phyloP scores from a whole-genome alignment of 2,329 filamentous ascomycete genomes.

The Aureobasidium leucospermi region DNA sequence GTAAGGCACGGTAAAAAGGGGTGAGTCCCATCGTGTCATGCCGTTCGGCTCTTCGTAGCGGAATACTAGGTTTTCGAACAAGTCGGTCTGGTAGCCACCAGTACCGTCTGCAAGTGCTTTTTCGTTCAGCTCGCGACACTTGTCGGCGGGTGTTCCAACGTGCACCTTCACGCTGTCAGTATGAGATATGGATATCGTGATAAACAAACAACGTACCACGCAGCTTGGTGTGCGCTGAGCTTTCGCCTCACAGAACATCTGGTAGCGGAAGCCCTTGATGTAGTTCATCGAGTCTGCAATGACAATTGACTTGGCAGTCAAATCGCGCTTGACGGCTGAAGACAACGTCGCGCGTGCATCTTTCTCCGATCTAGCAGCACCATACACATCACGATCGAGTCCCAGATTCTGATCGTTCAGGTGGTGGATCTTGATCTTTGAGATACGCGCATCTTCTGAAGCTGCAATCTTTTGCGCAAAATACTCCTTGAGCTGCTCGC shows the following conservation, averaged over 20 bases:
- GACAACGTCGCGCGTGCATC: constrained; percentile 70
- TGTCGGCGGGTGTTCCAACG: constrained; percentile 49
- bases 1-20: constrained; percentile 71
- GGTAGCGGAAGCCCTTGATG: constrained; percentile 85
- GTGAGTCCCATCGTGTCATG: constrained; percentile 78
- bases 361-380: constrained; percentile 72
- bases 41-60: constrained; percentile 81
- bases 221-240: constrained; percentile 68
- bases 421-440: constrained; percentile 59
- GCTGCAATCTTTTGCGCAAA: constrained; percentile 51
- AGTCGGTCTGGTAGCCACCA: constrained; percentile 48
- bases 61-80: constrained; percentile 74
- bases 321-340: constrained; percentile 68
- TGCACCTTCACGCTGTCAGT: constrained; percentile 44
- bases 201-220: constrained; percentile 45
- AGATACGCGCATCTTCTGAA: constrained; percentile 39
- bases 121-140: constrained; percentile 56
- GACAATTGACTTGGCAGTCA: constrained; percentile 67
- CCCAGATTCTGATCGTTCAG: constrained; percentile 66
- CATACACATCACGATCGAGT: constrained; percentile 64
- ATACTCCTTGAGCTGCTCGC: constrained; percentile 57
- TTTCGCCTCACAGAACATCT: constrained; percentile 79
- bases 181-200: background rate
- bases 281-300: constrained; percentile 77
- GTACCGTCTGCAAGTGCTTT: constrained; percentile 29